Evolutionary conservation across 768 basidiomycete species (phyloP), one percentile per base, ranked within the genome.

Genomic region (Mrakia blollopis): DNA sequence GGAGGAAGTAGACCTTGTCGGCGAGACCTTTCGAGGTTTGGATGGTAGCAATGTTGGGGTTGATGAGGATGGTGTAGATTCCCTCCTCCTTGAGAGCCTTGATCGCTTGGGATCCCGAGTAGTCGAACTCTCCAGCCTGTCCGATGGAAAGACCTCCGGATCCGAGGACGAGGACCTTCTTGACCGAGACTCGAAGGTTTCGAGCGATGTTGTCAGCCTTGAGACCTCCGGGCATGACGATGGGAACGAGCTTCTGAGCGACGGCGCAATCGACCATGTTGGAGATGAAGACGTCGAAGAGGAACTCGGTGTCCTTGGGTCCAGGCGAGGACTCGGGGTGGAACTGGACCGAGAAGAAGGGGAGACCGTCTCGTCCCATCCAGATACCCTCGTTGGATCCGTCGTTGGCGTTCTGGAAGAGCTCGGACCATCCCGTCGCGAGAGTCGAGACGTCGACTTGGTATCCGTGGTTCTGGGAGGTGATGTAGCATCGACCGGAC

Each of bases 1-100:
- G 97, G 14, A 99, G 88, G 88, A 98, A 99, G 87, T 98, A 99
- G 69, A 99, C 96, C 84, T 98, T 98, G 87, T 99, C 97, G 32
- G 97, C 97, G 71, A 99, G 89, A 78, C 97, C 95, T 81, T 94
- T 94, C 68, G 93, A 95, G 0, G 94, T 97, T 63, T 94, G 94
- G 80, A 98, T 99, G 54, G 97, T 99, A 30, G 97, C 97, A 80
- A 99, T 99, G 85, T 99, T 99, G 37, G 97, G 96, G 85, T 98
- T 98, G 81, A 99, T 89, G 83, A 99, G 90, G 84, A 99, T 94
- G 77, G 97, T 99, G 85, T 97, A 98, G 82, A 99, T 98, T 47
- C 97, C 97, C 83, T 98, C 97, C 83, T 93, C 93, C 85, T 98
- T 98, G 80, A 99, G 88, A 14, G 97, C 97, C 85, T 99, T 99